Base-by-base conservation (phyloP, 1,284 basidiomycete species). In the Ustilago xerochloae region DNA sequence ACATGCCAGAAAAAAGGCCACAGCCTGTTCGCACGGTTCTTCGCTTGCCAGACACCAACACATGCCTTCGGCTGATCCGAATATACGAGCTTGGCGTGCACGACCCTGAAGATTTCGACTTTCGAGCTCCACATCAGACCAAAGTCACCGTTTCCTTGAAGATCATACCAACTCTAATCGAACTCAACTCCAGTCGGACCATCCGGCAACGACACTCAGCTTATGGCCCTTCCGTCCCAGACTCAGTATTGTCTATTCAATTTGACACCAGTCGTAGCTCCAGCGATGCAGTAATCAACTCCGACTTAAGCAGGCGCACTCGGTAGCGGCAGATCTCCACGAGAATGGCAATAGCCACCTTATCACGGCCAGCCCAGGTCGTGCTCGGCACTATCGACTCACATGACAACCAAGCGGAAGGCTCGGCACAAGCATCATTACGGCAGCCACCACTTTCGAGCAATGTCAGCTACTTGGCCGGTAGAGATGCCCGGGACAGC, bases 1-100 rank as follows among this genome's bases (percentile, higher is more conserved):
- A 49, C 30, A 33, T 15, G 8, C 5, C n/a, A 18, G 32, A 35
- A 35, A 50, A 35, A 35, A 13, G n/a, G 28, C 45, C 12, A n/a
- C 28, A 36, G n/a, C n/a, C 26, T 8, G 52, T 53, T 60, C 63
- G 63, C 52, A 60, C 57, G 56, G 63, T 57, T 58, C 54, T 38
- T 36, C 41, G 28, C 13, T 18, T 24, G 24, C 18, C 24, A 53
- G 20, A 48, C n/a, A 41, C 30, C 54, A 47, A 49, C 48, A 49
- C 48, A 18, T 35, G 48, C 48, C n/a, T 49, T 33, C 48, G 32
- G 48, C 48, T 35, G 48, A 49, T 49, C 29, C 46, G 46, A 47
- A 47, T 28, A 47, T 33, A n/a, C 24, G 20, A 22, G 6, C 39
- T 41, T 41, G 39, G 39, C 39, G 18, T 41, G 39, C 52, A 35